Conservation (phyloP, 1,139 yeast species). For the Blastobotrys serpentis region DNA sequence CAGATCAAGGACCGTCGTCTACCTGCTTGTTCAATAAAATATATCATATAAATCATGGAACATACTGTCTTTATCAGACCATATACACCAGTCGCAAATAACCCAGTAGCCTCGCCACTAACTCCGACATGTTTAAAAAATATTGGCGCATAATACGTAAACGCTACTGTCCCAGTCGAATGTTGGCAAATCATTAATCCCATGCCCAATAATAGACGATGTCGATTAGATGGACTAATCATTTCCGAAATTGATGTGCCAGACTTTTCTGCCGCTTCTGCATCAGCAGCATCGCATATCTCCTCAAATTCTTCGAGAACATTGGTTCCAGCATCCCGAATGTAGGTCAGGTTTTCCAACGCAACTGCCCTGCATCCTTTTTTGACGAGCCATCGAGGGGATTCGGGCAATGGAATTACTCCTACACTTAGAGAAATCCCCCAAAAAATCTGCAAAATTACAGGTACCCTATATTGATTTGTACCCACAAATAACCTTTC, state of each 20-base stretch:
- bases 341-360: conserved; percentile 44
- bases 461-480: conserved; percentile 27
- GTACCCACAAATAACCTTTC: conserved; percentile 16
- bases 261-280: conserved; percentile 18
- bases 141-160: conserved; percentile 53
- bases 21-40: conserved; percentile 48
- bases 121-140: conserved; percentile 45
- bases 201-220: conserved; percentile 19
- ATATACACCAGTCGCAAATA: conserved; percentile 50
- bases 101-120: conserved; percentile 47
- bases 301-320: conserved; percentile 24
- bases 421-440: conserved; percentile 47
- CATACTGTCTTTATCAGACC: conserved; percentile 49
- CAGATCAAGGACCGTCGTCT: conserved; percentile 50
- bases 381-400: conserved; percentile 49
- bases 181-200: conserved; percentile 23
- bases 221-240: conserved; percentile 19
- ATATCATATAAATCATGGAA: conserved; percentile 49
- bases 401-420: conserved; percentile 52
- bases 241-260: conserved; percentile 20
- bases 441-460: conserved; percentile 48
- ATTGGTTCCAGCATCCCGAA: conserved; percentile 20
- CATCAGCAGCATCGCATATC: conserved; percentile 21
- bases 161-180: conserved; percentile 22
- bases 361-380: conserved; percentile 48